A percentile compares a stretch with the other conserved stretches of the same genome.
phyloP scores from a whole-genome alignment of 164 flowering plant species.

The Stephania yunnanensis region DNA sequence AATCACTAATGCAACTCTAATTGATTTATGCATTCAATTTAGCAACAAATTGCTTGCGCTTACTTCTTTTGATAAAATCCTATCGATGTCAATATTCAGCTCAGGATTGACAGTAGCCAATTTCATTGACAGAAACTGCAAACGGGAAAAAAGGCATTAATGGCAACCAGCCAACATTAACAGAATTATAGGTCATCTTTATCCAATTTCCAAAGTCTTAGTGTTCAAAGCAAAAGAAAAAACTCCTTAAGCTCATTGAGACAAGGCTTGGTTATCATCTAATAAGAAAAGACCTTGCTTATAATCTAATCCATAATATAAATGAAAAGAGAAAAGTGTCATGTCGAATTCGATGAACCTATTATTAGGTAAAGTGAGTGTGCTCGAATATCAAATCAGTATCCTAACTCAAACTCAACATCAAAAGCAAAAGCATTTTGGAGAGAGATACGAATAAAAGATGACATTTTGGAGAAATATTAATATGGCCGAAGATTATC shows the following conservation, averaged over 20 bases:
- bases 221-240: too few relatives aligned
- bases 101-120: constrained; percentile 92
- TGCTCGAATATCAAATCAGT: neutral
- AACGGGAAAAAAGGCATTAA: constrained; percentile 4
- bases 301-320: neutral
- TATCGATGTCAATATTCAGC: constrained; percentile 59
- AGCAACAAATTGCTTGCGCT: constrained; percentile 11
- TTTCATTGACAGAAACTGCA: constrained; percentile 92
- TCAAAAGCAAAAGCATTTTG: too few relatives aligned
- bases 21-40: neutral
- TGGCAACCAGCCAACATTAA: neutral
- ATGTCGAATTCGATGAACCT: neutral
- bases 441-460: too few relatives aligned
- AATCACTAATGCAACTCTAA: neutral
- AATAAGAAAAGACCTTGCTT: neutral
- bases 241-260: neutral
- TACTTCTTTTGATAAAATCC: constrained; percentile 80
- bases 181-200: neutral
- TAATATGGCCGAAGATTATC: neutral
- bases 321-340: neutral
- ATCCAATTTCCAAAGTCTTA: neutral
- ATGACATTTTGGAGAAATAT: too few relatives aligned
- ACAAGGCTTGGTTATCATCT: neutral
- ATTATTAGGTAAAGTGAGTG: neutral
- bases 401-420: neutral